These are phyloP conservation scores for Phytophthora pistaciae DNA, from an alignment of 352 stramenopile species.

Conservation along the genomic window DNA sequence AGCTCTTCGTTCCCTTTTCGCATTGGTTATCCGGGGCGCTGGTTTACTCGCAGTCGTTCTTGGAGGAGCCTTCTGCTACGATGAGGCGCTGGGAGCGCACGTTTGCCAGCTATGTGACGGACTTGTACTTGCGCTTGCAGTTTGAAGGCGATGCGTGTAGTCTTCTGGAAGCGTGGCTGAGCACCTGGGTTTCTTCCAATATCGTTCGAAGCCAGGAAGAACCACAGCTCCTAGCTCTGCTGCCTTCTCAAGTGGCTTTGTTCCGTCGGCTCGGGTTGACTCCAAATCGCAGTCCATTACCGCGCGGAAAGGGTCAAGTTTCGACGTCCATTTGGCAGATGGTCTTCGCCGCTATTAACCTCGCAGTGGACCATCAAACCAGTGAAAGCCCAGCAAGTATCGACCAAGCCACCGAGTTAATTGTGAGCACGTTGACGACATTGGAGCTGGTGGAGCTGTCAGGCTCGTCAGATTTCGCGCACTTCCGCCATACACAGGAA, in stretches of 20 bases:
- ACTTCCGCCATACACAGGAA: slow-evolving; percentile 2
- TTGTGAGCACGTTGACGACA: slow-evolving; percentile 45
- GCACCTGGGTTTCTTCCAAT: slow-evolving; percentile 55
- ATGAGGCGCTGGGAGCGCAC: slow-evolving; percentile 52
- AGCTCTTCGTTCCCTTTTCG: slow-evolving; percentile 43
- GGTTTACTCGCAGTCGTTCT: slow-evolving; percentile 48
- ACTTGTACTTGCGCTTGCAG: slow-evolving; percentile 71
- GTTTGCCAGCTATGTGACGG: slow-evolving; percentile 49
- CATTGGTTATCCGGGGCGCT: slow-evolving; percentile 41
- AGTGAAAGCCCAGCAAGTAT: slow-evolving; percentile 2
- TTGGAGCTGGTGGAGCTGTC: slow-evolving; percentile 52
- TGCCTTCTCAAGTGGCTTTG: slow-evolving; percentile 63
- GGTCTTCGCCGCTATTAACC: slow-evolving; percentile 35
- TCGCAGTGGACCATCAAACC: slow-evolving; percentile 23
- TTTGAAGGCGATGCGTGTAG: slow-evolving; percentile 41
- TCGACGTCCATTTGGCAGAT: slow-evolving; percentile 42
- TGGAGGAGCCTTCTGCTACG: slow-evolving; percentile 27
- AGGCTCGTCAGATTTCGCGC: slow-evolving; percentile 31
- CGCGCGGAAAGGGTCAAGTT: not conserved
- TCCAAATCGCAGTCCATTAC: slow-evolving; percentile 7
- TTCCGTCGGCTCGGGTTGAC: slow-evolving; percentile 46
- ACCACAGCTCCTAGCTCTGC: slow-evolving; percentile 35
- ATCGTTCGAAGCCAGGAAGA: slow-evolving; percentile 33
- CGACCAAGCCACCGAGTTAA: slow-evolving; percentile 43
- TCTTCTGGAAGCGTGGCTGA: slow-evolving; percentile 55